phyloP scores from a whole-genome alignment of 1,284 basidiomycete species.

The Amylostereum areolatum region DNA sequence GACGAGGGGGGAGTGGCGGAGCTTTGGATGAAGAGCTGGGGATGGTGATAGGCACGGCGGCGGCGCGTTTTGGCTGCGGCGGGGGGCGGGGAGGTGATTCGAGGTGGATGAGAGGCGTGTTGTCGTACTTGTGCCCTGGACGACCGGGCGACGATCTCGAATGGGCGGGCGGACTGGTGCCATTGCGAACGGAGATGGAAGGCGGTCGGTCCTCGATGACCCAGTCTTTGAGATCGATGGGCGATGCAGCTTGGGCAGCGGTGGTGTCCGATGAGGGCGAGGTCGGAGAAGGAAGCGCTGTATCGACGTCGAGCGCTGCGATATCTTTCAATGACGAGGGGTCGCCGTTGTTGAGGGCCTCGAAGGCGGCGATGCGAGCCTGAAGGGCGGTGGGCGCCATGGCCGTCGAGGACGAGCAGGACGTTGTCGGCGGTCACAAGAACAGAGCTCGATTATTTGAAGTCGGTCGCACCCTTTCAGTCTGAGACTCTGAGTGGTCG shows the following conservation, averaged over 20 bases:
- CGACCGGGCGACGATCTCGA: constrained; percentile 4
- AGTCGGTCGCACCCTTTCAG: too few relatives aligned
- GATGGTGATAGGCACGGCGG: neutral
- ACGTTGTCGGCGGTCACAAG: too few relatives aligned
- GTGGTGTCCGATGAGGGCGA: constrained; percentile 14
- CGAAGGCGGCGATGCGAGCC: constrained; percentile 56
- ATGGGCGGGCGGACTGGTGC: constrained; percentile 2
- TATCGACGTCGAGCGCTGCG: neutral
- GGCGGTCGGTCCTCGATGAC: constrained; percentile 55
- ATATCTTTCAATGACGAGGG: neutral
- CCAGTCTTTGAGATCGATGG: constrained; percentile 73
- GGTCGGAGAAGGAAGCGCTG: constrained; percentile 9
- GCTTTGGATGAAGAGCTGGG: constrained; percentile 22
- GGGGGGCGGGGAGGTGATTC: constrained; percentile 30
- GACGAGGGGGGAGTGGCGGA: constrained; percentile 63
- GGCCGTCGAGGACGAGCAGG: neutral
- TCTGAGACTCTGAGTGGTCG: too few relatives aligned
- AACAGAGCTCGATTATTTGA: too few relatives aligned
- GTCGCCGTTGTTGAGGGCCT: constrained; percentile 18
- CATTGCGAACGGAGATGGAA: constrained; percentile 20
- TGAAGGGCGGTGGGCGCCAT: constrained; percentile 52
- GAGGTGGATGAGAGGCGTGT: constrained; percentile 49
- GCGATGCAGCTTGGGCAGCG: constrained; percentile 34
- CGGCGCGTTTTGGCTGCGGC: neutral
- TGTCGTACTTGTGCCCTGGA: constrained; percentile 9